Evolutionary conservation across 83 land plant genomes (phyloP), one percentile per base, ranked within the genome.

Genomic region (Larix sibirica): DNA sequence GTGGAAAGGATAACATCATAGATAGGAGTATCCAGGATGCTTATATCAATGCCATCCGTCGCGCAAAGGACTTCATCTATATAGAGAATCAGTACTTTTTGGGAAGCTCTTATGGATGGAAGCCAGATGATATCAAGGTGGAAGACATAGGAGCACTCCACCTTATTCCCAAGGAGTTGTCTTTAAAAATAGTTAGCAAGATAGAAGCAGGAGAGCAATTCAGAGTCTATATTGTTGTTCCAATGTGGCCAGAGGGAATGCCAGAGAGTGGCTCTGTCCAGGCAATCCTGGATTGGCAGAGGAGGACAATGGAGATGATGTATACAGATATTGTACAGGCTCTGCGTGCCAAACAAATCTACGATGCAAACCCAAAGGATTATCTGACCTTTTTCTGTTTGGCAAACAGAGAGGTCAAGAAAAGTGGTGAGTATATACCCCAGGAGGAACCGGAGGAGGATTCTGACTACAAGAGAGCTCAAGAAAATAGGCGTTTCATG

Each of bases 81-180:
- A 95, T 95, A 33, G 98, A 95, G 79, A 96, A 96, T 60, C 98
- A 96, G 86, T 96, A 96, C 86, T 96, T 96, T 84, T 86, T 96
- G 71, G 98, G 98, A 26, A 95, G 98, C 84, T 93, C 91, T n/a
- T 92, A 89, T 68, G 84, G 76, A 23, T 95, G 98, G 98, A 91
- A 86, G 13, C 33, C 80, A 18, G 85, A 88, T 33, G 86, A 87
- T 54, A 65, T 89, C 50, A 84, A 84, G 31, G 70, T 82, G 47
- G 88, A 85, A 62, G 91, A 92, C 9, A 84, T 91, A 26, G 91
- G 86, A 36, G 93, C 94, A 14, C 67, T 88, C 50, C 93, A 95
- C 81, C 87, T 95, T 5, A 90, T 95, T 21, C 98, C 98, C 65
- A 92, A 89, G 67, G 98, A 95, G 82, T 86, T 95, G 28, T 88